Evolutionary conservation across 192 early-diverging fungal species (phyloP), one percentile per base, ranked within the genome.

Genomic region (Phycomyces blakesleeanus): DNA sequence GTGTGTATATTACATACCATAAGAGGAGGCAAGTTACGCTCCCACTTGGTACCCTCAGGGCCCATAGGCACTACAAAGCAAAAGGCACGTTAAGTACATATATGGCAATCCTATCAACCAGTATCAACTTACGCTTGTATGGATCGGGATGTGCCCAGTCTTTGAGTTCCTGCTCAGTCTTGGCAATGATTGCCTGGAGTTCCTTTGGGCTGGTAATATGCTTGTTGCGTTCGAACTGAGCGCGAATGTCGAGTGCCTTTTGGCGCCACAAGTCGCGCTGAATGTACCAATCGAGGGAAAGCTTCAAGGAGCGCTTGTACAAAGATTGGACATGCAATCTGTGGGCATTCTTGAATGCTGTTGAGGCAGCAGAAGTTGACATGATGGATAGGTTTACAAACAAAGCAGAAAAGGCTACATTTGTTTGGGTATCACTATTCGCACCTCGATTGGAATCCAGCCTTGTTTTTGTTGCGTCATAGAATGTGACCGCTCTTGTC

Each of bases 271-370:
- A 74, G 42, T 72, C 71, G 53, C 89, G 85, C 71, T 90, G 85
- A 69, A 91, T 90, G 76, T 91, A 91, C 95, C 95, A 97, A 79
- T 96, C 92, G 52, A 83, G 76, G 14, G 90, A 82, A 29, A 88
- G 82, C 70, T 87, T 84, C 50, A 97, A 87, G 14, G 92, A 88
- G 50, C 87, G 82, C 72, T 83, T 85, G 86, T 95, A 97, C 51
- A 97, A 81, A 27, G 88, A 87, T 60, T 84, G 86, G 42, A 96
- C 87, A 68, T 90, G 85, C 50, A 76, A 75, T 51, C 80, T 75
- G 72, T 93, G 92, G 57, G 76, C 89, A 20, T 71, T 69, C 64
- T 78, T 75, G 47, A 61, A 65, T 56, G 63, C 55, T 49, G 59
- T 53, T 54, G 51, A 25, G 24, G 74, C 65, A 61, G 51, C 59